A percentile compares a stretch with the other conserved stretches of the same genome.
phyloP scores from a whole-genome alignment of 2,329 filamentous ascomycete species.

The Byssochlamys sp. region DNA sequence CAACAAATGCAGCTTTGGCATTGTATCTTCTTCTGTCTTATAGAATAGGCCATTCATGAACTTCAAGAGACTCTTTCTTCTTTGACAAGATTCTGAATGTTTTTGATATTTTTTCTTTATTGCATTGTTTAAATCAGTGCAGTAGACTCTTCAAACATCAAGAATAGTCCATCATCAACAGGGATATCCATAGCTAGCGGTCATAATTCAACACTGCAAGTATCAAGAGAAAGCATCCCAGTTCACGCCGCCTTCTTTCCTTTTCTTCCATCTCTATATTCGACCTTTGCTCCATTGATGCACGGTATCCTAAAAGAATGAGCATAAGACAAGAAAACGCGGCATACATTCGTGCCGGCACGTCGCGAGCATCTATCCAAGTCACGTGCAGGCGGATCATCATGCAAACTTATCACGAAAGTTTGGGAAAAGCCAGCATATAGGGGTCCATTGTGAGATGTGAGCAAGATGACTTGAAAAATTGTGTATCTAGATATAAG shows the following conservation, averaged over 20 bases:
- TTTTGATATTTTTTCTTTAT: background rate
- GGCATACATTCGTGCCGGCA: background rate
- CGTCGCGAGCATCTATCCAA: background rate
- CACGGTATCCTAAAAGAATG: background rate
- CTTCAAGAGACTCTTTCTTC: background rate
- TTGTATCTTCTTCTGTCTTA: background rate
- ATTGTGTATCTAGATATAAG: background rate
- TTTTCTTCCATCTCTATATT: background rate
- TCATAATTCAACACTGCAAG: background rate
- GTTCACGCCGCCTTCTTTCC: background rate
- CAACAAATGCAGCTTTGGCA: background rate
- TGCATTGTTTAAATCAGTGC: background rate
- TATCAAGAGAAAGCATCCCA: background rate
- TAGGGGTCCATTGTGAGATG: background rate
- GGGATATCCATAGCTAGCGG: background rate
- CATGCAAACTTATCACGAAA: background rate
- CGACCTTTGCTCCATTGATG: background rate
- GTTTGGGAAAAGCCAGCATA: background rate
- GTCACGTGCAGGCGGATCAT: background rate
- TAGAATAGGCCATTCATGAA: background rate
- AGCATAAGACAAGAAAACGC: background rate
- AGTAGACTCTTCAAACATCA: background rate
- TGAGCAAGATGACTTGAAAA: conserved; percentile 3
- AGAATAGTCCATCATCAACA: background rate
- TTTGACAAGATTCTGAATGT: background rate